Conservation (phyloP, 805 yeast genomes). For the Teunomyces pallodes region DNA sequence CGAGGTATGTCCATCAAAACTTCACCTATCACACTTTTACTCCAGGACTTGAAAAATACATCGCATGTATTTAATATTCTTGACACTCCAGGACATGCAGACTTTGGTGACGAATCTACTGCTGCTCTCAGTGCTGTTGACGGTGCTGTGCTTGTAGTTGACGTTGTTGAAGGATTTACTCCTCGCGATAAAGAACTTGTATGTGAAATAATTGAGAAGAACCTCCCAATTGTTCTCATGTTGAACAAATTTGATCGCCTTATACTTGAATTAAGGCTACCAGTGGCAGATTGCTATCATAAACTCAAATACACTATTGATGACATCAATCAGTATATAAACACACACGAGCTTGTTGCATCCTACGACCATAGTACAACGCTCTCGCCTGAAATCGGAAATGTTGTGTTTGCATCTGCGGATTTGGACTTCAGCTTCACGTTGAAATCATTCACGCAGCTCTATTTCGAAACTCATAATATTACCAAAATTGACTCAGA, state of each 20-base stretch:
- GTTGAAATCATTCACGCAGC: slow-evolving; percentile 57
- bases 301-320: slow-evolving; percentile 63
- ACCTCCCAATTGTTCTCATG: slow-evolving; percentile 56
- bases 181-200: slow-evolving; percentile 51
- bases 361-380: slow-evolving; percentile 24
- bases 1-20: slow-evolving; percentile 69
- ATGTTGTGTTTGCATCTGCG: slow-evolving; percentile 75
- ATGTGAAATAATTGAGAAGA: slow-evolving; percentile 47
- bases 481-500: slow-evolving; percentile 1
- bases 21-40: slow-evolving; percentile 58
- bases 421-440: slow-evolving; percentile 63
- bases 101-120: slow-evolving; percentile 74
- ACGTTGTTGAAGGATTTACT: slow-evolving; percentile 79
- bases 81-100: slow-evolving; percentile 92
- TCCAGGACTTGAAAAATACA: slow-evolving; percentile 48
- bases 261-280: slow-evolving; percentile 72
- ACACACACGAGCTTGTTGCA: slow-evolving; percentile 25
- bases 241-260: slow-evolving; percentile 84
- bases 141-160: slow-evolving; percentile 69
- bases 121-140: slow-evolving; percentile 61
- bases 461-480: slow-evolving; percentile 34
- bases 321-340: slow-evolving; percentile 57
- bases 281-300: slow-evolving; percentile 69
- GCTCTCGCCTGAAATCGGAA: slow-evolving; percentile 61
- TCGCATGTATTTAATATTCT: slow-evolving; percentile 62